phyloP scores from a whole-genome alignment of 306 rosid genomes.

The Canavalia gladiata region DNA sequence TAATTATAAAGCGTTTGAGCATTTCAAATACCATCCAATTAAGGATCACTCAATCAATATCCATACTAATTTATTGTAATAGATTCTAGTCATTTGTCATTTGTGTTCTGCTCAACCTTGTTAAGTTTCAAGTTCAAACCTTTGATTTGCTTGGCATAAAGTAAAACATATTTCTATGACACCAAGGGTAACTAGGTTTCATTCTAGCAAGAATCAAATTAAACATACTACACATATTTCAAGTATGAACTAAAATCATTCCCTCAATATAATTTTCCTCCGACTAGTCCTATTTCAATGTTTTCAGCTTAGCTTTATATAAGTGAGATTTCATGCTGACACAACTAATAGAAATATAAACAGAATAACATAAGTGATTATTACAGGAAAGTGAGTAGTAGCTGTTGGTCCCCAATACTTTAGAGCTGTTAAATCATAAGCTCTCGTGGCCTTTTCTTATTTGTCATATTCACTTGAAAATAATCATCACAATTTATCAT shows the following conservation, averaged over 20 bases:
- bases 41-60: not conserved
- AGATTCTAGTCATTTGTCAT: not conserved
- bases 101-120: too few species aligned
- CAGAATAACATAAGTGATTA: not conserved
- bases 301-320: not conserved
- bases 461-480: conserved; percentile 88
- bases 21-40: not conserved
- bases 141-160: not conserved
- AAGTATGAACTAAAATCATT: not conserved
- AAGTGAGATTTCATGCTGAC: conserved; percentile 24
- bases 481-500: conserved; percentile 9
- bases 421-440: conserved; percentile 92
- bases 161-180: conserved; percentile 1
- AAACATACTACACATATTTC: not conserved
- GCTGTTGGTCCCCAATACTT: conserved; percentile 95
- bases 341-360: not conserved
- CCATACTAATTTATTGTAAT: not conserved
- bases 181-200: not conserved
- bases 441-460: conserved; percentile 91
- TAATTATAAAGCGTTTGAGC: not conserved
- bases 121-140: not conserved
- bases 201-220: not conserved
- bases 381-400: conserved; percentile 89
- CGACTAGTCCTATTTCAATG: not conserved
- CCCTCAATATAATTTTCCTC: not conserved